These are phyloP conservation scores for Penicillium sp. DNA, from an alignment of 2,329 filamentous ascomycete genomes.

Conservation along the genomic window DNA sequence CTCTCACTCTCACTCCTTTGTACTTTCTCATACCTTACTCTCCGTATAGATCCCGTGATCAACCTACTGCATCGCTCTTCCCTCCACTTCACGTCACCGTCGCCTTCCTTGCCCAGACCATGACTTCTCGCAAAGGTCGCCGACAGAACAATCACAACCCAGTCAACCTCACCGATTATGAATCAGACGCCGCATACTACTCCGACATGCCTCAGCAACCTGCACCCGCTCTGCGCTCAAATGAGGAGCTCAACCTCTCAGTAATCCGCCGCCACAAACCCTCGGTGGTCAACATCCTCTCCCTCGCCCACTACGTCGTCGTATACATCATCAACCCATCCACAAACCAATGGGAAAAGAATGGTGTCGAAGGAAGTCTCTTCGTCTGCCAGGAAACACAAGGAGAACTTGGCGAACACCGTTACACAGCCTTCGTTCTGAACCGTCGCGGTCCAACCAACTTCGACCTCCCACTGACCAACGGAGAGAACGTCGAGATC, in stretches of 20 bases:
- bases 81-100: too few species aligned
- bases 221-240: conserved; percentile 61
- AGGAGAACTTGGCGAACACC: conserved; percentile 47
- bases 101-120: conserved; percentile 15
- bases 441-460: conserved; percentile 73
- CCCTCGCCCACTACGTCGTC: conserved; percentile 81
- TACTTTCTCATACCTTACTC: neutral
- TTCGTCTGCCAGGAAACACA: conserved; percentile 73
- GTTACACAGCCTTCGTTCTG: conserved; percentile 66
- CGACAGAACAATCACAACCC: conserved; percentile 30
- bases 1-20: neutral
- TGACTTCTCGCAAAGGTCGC: conserved; percentile 36
- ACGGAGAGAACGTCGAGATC: conserved; percentile 64
- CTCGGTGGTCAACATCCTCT: conserved; percentile 69
- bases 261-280: conserved; percentile 83
- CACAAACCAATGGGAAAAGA: conserved; percentile 77
- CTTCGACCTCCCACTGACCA: conserved; percentile 63
- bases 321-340: conserved; percentile 75
- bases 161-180: conserved; percentile 57
- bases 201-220: conserved; percentile 39
- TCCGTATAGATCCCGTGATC: neutral
- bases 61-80: neutral
- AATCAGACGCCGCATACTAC: conserved; percentile 62
- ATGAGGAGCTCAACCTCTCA: conserved; percentile 82
- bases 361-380: conserved; percentile 79